These are phyloP conservation scores for Chalaropsis thielavioides DNA, from an alignment of 2,329 filamentous ascomycete species.

Conservation along the genomic window DNA sequence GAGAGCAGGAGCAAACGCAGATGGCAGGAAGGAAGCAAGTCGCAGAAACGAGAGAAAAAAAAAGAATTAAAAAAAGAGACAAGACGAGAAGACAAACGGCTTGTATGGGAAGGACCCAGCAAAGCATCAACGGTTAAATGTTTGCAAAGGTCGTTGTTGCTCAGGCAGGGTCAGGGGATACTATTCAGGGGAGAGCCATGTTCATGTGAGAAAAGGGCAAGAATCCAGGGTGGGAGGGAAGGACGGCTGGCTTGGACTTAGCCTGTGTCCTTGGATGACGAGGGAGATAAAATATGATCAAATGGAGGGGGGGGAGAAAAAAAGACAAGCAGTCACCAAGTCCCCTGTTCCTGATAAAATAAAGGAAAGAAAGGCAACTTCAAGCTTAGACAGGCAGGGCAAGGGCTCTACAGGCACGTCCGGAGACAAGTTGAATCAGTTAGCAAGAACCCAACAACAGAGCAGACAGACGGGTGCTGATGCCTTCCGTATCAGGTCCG, in stretches of 20 bases:
- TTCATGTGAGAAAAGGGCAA: background rate
- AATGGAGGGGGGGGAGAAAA: background rate
- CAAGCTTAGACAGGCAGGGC: too few relatives aligned
- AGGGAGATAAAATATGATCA: conserved; percentile 4
- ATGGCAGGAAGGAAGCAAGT: conserved; percentile 9
- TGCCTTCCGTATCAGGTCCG: background rate
- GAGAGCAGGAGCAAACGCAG: background rate
- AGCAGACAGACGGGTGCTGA: background rate
- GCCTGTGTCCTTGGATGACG: background rate
- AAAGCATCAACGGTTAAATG: conserved; percentile 10
- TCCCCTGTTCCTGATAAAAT: background rate
- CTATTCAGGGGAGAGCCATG: background rate
- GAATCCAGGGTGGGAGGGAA: background rate
- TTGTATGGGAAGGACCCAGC: conserved; percentile 4
- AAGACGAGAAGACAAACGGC: conserved; percentile 1
- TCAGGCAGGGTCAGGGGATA: conserved; percentile 3
- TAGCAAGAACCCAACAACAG: background rate
- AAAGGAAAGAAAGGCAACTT: background rate
- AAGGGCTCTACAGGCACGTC: too few relatives aligned
- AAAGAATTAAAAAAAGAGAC: background rate
- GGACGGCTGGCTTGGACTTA: background rate
- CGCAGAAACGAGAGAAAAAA: background rate
- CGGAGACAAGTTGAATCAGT: background rate
- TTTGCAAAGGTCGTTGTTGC: background rate
- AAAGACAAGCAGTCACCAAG: background rate